Percentiles rank a stretch among this genome's conserved stretches.
phyloP scores from a whole-genome alignment of 148 eudicot species.

The Chenopodium suecicum region DNA sequence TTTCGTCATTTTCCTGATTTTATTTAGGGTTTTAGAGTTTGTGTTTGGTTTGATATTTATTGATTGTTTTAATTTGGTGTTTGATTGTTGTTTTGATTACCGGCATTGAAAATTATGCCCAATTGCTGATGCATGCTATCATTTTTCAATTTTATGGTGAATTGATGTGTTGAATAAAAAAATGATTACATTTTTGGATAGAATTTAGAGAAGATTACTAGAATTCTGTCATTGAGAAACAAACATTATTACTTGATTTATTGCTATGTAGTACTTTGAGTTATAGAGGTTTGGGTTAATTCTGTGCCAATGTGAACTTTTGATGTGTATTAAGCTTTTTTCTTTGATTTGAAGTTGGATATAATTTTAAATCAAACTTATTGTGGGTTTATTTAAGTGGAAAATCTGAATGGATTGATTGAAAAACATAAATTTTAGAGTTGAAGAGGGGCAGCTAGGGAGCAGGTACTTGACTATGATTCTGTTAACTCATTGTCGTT shows the following conservation, averaged over 20 bases:
- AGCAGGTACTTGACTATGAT: neutral
- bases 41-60: neutral
- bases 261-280: neutral
- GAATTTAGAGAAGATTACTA: neutral
- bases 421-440: neutral
- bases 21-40: constrained; percentile 18
- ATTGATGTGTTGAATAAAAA: neutral
- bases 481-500: neutral
- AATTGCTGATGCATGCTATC: neutral
- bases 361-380: neutral
- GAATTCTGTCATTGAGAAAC: neutral
- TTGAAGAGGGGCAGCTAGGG: neutral
- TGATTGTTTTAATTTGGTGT: neutral
- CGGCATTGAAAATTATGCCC: neutral
- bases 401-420: neutral
- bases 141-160: neutral
- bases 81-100: neutral
- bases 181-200: neutral
- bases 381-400: neutral
- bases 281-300: neutral
- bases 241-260: neutral
- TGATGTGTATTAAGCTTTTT: neutral
- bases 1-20: neutral
- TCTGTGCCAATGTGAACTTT: neutral
- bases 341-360: neutral